Evolutionary conservation across 106 monocot species (phyloP).

Genomic region (Dendrobium catenatum): DNA sequence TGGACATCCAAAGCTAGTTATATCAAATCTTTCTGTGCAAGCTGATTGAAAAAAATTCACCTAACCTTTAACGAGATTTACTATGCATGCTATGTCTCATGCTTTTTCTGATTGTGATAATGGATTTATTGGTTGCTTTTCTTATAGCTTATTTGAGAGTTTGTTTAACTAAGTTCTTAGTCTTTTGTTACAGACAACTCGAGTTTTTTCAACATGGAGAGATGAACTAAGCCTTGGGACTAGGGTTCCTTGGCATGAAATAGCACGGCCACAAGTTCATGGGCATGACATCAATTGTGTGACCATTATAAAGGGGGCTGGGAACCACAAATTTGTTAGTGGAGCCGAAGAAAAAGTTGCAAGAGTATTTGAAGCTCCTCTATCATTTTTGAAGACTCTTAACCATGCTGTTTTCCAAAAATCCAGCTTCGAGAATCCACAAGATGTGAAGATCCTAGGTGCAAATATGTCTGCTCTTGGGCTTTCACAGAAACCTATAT

Average conservation of each 20-base stretch:
- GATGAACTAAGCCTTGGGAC: slow-evolving; percentile 16
- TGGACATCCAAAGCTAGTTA: not conserved
- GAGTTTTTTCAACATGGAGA: slow-evolving; percentile 83
- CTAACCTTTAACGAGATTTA: not conserved
- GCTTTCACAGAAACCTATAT: slow-evolving; percentile 97
- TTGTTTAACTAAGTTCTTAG: not conserved
- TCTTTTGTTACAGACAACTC: slow-evolving; percentile 50
- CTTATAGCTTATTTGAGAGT: not conserved
- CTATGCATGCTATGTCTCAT: not conserved
- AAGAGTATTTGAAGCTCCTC: slow-evolving; percentile 92
- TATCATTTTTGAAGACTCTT: slow-evolving; percentile 91
- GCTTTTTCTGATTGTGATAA: not conserved
- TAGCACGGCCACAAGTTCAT: slow-evolving; percentile 96
- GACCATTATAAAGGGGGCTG: slow-evolving; percentile 54
- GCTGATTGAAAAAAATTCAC: not conserved
- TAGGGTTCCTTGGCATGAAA: slow-evolving; percentile 71
- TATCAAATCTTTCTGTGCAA: not conserved
- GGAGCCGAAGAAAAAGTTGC: slow-evolving; percentile 99
- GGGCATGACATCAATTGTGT: slow-evolving; percentile 98
- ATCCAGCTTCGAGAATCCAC: slow-evolving; percentile 33
- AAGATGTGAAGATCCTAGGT: slow-evolving; percentile 70
- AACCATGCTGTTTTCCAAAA: slow-evolving; percentile 36
- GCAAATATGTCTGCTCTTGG: slow-evolving; percentile 99
- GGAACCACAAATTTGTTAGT: slow-evolving; percentile 90
- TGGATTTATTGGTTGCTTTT: not conserved